A percentile compares a stretch with the other conserved stretches of the same genome.
phyloP scores from a whole-genome alignment of 805 yeast genomes.

The Blastobotrys terrestris region DNA sequence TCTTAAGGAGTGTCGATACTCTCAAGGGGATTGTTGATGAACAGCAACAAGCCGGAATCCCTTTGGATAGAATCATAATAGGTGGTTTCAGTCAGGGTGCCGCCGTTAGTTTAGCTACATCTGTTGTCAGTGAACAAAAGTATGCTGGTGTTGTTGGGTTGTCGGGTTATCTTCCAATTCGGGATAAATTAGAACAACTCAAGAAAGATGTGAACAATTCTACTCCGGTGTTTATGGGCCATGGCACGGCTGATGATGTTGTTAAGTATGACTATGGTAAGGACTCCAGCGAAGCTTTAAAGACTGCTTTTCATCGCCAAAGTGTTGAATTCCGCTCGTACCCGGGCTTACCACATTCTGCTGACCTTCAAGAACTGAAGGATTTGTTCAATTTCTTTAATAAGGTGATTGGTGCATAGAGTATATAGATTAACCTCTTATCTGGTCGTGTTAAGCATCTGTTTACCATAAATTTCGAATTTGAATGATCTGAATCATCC shows the following conservation, averaged over 20 bases:
- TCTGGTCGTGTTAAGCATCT: not conserved
- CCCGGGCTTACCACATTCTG: slow-evolving; percentile 60
- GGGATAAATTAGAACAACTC: slow-evolving; percentile 14
- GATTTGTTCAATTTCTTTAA: slow-evolving; percentile 46
- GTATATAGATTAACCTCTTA: slow-evolving; percentile 1
- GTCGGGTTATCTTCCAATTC: slow-evolving; percentile 61
- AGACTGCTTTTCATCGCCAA: slow-evolving; percentile 40
- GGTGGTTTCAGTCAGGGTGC: slow-evolving; percentile 98
- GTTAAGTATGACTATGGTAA: slow-evolving; percentile 41
- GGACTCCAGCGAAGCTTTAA: slow-evolving; percentile 40
- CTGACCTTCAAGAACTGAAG: slow-evolving; percentile 57
- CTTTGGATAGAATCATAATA: slow-evolving; percentile 54
- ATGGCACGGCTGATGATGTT: slow-evolving; percentile 74
- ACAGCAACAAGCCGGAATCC: slow-evolving; percentile 31
- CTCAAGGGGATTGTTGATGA: slow-evolving; percentile 28
- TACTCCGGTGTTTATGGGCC: slow-evolving; percentile 84
- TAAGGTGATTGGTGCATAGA: slow-evolving; percentile 24
- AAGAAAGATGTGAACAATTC: slow-evolving; percentile 39
- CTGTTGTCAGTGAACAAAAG: slow-evolving; percentile 34
- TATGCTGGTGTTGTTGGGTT: slow-evolving; percentile 74
- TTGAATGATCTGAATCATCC: no score
- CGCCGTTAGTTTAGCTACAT: slow-evolving; percentile 51
- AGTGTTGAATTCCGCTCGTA: slow-evolving; percentile 46
- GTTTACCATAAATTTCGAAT: not conserved
- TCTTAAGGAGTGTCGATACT: slow-evolving; percentile 27